These are phyloP conservation scores for Phenoliferia sp. DNA, from an alignment of 1,284 basidiomycete species.

Conservation along the genomic window DNA sequence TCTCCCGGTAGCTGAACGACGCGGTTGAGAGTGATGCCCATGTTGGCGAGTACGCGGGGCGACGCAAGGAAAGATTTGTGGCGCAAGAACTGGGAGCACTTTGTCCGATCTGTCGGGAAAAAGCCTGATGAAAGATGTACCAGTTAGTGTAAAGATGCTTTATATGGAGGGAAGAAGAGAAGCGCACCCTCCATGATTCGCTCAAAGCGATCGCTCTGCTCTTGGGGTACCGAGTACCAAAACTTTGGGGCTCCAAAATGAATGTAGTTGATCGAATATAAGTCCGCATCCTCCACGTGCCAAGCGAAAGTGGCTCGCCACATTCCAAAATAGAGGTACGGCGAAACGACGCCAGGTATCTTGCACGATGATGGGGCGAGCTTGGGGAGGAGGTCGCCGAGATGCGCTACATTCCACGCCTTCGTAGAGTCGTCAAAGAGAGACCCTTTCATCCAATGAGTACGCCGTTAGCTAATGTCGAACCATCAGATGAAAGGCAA, in stretches of 20 bases:
- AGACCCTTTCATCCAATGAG: constrained; percentile 51
- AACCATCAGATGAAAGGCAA: constrained; percentile 8
- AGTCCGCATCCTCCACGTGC: constrained; percentile 86
- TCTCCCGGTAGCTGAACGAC: constrained; percentile 87
- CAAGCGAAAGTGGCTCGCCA: constrained; percentile 98
- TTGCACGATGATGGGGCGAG: constrained; percentile 57
- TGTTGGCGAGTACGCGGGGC: constrained; percentile 71
- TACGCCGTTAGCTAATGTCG: neutral
- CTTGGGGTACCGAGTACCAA: constrained; percentile 95
- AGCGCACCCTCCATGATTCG: constrained; percentile 67
- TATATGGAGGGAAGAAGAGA: neutral
- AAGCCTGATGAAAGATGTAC: constrained; percentile 56
- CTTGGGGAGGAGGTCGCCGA: constrained; percentile 80
- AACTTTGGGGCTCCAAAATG: constrained; percentile 95
- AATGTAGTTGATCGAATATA: constrained; percentile 98
- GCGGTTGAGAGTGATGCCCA: constrained; percentile 77
- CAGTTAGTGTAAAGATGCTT: constrained; percentile 4
- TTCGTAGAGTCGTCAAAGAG: constrained; percentile 76
- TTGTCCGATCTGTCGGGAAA: constrained; percentile 76
- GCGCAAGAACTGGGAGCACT: constrained; percentile 88
- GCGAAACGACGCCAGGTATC: constrained; percentile 92
- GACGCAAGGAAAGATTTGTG: constrained; percentile 96
- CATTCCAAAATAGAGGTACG: constrained; percentile 98
- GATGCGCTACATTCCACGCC: constrained; percentile 86
- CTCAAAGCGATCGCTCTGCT: constrained; percentile 69